A percentile compares a stretch with the other conserved stretches of the same genome.
These are phyloP conservation scores for Coemansia sp. DNA, from an alignment of 192 early-diverging fungal genomes.

Conservation along the genomic window DNA sequence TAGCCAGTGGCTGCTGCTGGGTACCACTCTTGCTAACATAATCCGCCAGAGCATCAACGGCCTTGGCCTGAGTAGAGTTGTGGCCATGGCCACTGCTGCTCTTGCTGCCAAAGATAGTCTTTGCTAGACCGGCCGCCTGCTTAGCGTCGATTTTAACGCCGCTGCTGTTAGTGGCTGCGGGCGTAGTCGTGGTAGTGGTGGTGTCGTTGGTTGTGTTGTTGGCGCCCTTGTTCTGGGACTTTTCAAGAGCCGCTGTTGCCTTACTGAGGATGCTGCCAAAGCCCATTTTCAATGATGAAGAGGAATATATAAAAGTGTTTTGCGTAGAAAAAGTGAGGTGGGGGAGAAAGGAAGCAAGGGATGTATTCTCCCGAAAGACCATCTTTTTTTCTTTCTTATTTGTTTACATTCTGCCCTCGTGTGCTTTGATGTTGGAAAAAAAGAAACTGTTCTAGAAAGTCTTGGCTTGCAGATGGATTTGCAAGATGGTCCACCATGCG, in stretches of 20 bases:
- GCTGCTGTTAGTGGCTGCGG: not conserved
- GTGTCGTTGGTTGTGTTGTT: too few relatives aligned
- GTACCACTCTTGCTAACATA: too few relatives aligned
- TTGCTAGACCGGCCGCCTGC: not conserved
- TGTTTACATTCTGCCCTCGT: not conserved
- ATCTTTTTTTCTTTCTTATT: not conserved
- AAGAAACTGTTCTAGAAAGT: not conserved
- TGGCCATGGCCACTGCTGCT: not conserved
- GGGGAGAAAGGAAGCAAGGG: not conserved
- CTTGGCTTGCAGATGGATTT: not conserved
- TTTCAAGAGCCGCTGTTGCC: constrained; percentile 27
- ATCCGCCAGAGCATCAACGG: not conserved
- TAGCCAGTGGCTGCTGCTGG: not conserved
- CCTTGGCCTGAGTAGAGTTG: not conserved
- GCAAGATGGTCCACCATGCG: constrained; percentile 4
- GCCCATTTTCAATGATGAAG: constrained; percentile 18
- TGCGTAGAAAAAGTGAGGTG: constrained; percentile 1
- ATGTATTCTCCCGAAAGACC: too few relatives aligned
- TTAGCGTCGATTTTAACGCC: not conserved
- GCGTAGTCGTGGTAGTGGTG: not conserved
- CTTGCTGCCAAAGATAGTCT: constrained; percentile 19
- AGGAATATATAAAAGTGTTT: not conserved
- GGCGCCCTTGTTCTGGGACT: not conserved
- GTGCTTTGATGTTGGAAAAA: constrained; percentile 6
- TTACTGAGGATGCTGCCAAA: constrained; percentile 28